A percentile compares a stretch with the other conserved stretches of the same genome.
phyloP scores from a whole-genome alignment of 1,139 yeast genomes.

The Kluyveromyces sp. region DNA sequence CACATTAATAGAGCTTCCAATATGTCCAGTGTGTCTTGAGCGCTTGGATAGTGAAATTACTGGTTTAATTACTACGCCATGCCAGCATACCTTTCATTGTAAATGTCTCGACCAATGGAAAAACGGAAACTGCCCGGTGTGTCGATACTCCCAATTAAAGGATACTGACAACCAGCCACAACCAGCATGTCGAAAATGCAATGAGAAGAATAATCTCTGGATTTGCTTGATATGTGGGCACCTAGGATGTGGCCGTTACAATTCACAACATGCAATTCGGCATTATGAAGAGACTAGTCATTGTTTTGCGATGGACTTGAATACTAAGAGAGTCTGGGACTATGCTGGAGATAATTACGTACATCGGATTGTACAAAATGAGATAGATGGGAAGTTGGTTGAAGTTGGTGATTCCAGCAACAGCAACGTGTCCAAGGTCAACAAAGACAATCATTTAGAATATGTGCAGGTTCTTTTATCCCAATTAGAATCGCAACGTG shows the following conservation, averaged over 20 bases:
- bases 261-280: constrained; percentile 77
- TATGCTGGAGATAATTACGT: constrained; percentile 90
- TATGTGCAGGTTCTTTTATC: constrained; percentile 72
- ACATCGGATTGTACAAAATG: constrained; percentile 77
- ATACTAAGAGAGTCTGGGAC: constrained; percentile 89
- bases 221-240: constrained; percentile 85
- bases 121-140: constrained; percentile 88
- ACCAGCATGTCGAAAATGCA: constrained; percentile 39
- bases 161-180: constrained; percentile 16
- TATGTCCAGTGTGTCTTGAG: constrained; percentile 91
- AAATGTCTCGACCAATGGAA: constrained; percentile 84
- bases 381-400: constrained; percentile 76
- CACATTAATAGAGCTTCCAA: constrained; percentile 59
- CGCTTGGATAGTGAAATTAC: constrained; percentile 77
- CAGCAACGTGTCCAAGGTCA: constrained; percentile 33
- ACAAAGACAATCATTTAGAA: constrained; percentile 58
- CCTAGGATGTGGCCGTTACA: constrained; percentile 86
- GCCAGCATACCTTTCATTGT: constrained; percentile 92
- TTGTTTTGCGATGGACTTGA: constrained; percentile 85
- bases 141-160: constrained; percentile 58
- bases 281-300: constrained; percentile 77
- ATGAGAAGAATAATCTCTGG: constrained; percentile 69
- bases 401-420: constrained; percentile 42
- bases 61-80: constrained; percentile 80
- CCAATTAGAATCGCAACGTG: constrained; percentile 84